These are phyloP conservation scores for Chenopodium suecicum DNA, from an alignment of 148 eudicot species.

Conservation along the genomic window DNA sequence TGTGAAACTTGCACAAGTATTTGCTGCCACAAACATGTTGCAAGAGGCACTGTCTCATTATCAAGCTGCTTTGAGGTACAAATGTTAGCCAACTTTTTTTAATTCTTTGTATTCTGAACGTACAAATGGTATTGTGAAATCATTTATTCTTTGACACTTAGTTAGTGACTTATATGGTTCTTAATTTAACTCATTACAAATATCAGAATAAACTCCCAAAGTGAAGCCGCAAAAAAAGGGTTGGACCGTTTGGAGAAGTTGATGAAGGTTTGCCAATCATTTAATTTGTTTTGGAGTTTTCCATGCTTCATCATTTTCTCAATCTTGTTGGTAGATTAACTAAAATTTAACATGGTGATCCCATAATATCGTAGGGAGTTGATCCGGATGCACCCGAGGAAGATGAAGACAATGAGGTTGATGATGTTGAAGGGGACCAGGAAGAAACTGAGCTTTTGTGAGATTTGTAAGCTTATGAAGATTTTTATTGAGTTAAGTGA, in stretches of 20 bases:
- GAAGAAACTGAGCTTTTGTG: slow-evolving; percentile 78
- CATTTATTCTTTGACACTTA: neutral
- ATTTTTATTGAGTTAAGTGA: neutral
- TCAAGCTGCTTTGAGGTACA: slow-evolving; percentile 88
- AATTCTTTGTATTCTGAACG: neutral
- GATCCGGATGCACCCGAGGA: slow-evolving; percentile 99
- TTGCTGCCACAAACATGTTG: slow-evolving; percentile 91
- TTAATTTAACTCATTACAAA: too few relatives aligned
- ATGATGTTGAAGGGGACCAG: slow-evolving; percentile 85
- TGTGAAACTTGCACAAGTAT: slow-evolving; percentile 98
- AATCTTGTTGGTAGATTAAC: neutral
- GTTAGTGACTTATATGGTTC: neutral
- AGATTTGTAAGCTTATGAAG: slow-evolving; percentile 7
- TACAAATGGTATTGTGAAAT: neutral
- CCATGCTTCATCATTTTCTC: neutral
- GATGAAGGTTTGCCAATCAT: slow-evolving; percentile 65
- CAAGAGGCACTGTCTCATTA: slow-evolving; percentile 90
- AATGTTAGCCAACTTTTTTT: neutral
- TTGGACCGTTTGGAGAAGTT: slow-evolving; percentile 92
- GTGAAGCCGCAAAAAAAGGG: slow-evolving; percentile 89
- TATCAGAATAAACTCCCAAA: slow-evolving; percentile 79
- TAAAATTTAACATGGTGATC: neutral
- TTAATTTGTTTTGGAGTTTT: neutral
- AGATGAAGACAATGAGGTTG: slow-evolving; percentile 93
- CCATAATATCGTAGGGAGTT: slow-evolving; percentile 57